Conservation (phyloP, 805 yeast species). For the Tetrapisispora phaffii region DNA sequence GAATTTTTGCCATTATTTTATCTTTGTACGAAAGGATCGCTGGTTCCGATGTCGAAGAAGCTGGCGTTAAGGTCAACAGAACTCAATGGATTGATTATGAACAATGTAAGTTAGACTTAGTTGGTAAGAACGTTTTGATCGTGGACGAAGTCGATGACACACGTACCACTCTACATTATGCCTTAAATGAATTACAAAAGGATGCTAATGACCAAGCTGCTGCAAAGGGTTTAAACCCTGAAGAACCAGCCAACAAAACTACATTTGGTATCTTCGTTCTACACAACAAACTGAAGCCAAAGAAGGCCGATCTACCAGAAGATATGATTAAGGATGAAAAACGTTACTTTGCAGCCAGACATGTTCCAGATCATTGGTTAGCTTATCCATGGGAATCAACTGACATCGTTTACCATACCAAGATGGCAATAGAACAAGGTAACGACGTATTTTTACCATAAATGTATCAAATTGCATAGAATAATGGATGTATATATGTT, state of each 20-base stretch:
- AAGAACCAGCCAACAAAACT: slow-evolving; percentile 40
- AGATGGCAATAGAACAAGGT: slow-evolving; percentile 64
- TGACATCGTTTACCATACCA: slow-evolving; percentile 65
- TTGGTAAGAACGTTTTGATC: slow-evolving; percentile 61
- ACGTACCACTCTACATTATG: slow-evolving; percentile 74
- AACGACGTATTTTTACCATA: slow-evolving; percentile 41
- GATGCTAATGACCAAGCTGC: slow-evolving; percentile 56
- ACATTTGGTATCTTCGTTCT: slow-evolving; percentile 67
- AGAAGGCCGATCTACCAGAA: slow-evolving; percentile 61
- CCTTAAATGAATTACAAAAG: slow-evolving; percentile 61
- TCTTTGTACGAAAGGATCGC: slow-evolving; percentile 81
- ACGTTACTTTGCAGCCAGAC: slow-evolving; percentile 60
- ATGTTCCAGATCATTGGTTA: slow-evolving; percentile 73
- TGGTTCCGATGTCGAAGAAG: slow-evolving; percentile 45
- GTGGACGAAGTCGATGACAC: slow-evolving; percentile 85
- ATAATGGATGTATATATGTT: neutral
- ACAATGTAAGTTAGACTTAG: slow-evolving; percentile 47
- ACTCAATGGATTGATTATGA: slow-evolving; percentile 78
- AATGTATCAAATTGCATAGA: neutral
- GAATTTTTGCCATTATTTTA: slow-evolving; percentile 90
- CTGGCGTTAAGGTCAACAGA: slow-evolving; percentile 63
- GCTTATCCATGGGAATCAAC: slow-evolving; percentile 82
- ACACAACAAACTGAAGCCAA: slow-evolving; percentile 65
- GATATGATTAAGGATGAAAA: slow-evolving; percentile 49
- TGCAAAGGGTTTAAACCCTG: slow-evolving; percentile 38